A percentile compares a stretch with the other conserved stretches of the same genome.
Evolutionary conservation across 2,329 filamentous ascomycete species (phyloP).

Genomic region (Aschersonia sp.): DNA sequence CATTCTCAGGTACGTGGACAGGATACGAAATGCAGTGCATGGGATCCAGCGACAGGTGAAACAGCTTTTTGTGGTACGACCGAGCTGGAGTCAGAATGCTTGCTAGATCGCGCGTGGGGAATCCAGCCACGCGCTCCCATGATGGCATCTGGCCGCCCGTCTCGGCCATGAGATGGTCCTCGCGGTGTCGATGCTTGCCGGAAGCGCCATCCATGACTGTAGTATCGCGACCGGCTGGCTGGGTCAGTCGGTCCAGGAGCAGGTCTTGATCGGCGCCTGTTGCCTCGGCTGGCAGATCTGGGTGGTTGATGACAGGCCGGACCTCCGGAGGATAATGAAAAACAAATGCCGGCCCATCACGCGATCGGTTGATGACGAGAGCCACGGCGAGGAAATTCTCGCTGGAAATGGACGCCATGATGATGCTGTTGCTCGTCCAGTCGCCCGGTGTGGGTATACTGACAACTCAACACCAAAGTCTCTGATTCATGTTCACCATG

Average conservation of each 20-base stretch:
- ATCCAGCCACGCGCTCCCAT: conserved; percentile 62
- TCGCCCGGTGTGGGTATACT: too few species aligned
- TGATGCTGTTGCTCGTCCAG: not conserved
- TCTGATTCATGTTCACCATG: too few species aligned
- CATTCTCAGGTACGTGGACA: conserved; percentile 66
- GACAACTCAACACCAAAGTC: too few species aligned
- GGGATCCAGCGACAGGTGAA: conserved; percentile 71
- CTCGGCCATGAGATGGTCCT: conserved; percentile 40
- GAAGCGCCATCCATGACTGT: conserved; percentile 17
- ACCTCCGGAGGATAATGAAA: conserved; percentile 73
- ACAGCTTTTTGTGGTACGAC: conserved; percentile 66
- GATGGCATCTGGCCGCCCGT: conserved; percentile 44
- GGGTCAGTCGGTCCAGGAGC: conserved; percentile 30
- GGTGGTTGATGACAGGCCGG: conserved; percentile 19
- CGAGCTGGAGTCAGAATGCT: conserved; percentile 64
- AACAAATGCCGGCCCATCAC: conserved; percentile 67
- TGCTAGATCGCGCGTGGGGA: conserved; percentile 63
- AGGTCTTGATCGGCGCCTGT: conserved; percentile 30
- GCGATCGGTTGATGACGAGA: conserved; percentile 59
- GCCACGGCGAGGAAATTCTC: conserved; percentile 55
- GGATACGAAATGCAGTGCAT: conserved; percentile 72
- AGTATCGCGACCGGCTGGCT: conserved; percentile 17
- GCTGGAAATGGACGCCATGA: conserved; percentile 35
- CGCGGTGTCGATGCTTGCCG: conserved; percentile 35
- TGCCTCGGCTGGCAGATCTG: conserved; percentile 14